phyloP scores from a whole-genome alignment of 345 rosid species.

The Melaleuca alternifolia region DNA sequence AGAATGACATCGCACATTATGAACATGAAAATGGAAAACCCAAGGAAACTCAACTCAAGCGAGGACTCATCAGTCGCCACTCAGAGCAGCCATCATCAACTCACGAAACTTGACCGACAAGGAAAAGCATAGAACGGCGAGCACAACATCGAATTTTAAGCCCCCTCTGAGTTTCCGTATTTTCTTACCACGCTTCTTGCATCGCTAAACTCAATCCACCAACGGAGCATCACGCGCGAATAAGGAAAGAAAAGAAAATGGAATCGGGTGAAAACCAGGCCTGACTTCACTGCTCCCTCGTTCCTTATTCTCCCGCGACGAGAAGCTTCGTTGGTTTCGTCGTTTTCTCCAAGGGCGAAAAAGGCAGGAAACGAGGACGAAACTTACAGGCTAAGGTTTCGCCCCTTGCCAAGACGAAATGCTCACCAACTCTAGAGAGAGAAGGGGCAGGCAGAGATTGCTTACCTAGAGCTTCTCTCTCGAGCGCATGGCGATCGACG shows the following conservation, averaged over 20 bases:
- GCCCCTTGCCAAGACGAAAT: background rate
- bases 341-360: background rate
- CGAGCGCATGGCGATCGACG: background rate
- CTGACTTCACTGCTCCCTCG: background rate
- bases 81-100: background rate
- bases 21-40: background rate
- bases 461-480: background rate
- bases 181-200: background rate
- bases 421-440: background rate
- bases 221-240: background rate
- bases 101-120: background rate
- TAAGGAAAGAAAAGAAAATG: background rate
- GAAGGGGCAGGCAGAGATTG: background rate
- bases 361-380: background rate
- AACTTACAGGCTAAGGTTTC: background rate
- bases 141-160: background rate
- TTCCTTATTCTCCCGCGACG: background rate
- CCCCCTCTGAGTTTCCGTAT: background rate
- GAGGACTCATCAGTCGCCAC: background rate
- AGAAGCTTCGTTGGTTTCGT: background rate
- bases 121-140: background rate
- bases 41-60: background rate
- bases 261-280: background rate
- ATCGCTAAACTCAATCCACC: background rate
- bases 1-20: background rate